Percentiles rank a stretch among this genome's conserved stretches.
Evolutionary conservation across 2,329 filamentous ascomycete genomes (phyloP).

Genomic region (Colletotrichum sp.): DNA sequence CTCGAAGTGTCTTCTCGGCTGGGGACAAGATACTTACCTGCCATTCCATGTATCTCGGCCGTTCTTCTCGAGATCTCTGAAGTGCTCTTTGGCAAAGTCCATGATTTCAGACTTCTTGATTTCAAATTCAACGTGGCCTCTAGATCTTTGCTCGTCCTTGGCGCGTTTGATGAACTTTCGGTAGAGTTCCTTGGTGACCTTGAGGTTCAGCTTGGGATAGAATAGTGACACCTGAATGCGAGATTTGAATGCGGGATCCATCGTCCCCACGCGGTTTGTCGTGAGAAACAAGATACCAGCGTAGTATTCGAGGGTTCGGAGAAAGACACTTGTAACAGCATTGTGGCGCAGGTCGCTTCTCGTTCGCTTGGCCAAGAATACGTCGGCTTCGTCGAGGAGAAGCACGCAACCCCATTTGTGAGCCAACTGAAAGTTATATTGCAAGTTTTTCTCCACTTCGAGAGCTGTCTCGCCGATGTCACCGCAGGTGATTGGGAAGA

Average conservation of each 20-base stretch:
- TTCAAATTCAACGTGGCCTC: background rate
- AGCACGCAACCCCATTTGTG: slow-evolving; percentile 19
- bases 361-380: slow-evolving; percentile 57
- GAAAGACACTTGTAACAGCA: slow-evolving; percentile 34
- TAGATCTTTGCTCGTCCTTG: background rate
- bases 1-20: background rate
- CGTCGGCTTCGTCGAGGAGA: slow-evolving; percentile 1
- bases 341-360: slow-evolving; percentile 51
- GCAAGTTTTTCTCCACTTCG: slow-evolving; percentile 16
- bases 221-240: slow-evolving; percentile 52
- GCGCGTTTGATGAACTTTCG: slow-evolving; percentile 6
- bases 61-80: background rate
- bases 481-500: slow-evolving; percentile 4
- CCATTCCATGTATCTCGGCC: slow-evolving; percentile 23
- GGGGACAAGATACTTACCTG: background rate
- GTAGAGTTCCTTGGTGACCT: slow-evolving; percentile 2
- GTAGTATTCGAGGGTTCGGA: slow-evolving; percentile 50
- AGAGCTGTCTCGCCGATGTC: slow-evolving; percentile 19
- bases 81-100: background rate
- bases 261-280: slow-evolving; percentile 47
- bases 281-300: slow-evolving; percentile 53
- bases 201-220: slow-evolving; percentile 34
- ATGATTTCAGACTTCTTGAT: background rate
- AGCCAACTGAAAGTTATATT: slow-evolving; percentile 7
- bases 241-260: slow-evolving; percentile 52